Evolutionary conservation across 2,329 filamentous ascomycete species (phyloP).

Genomic region (Hansfordia pulvinata): DNA sequence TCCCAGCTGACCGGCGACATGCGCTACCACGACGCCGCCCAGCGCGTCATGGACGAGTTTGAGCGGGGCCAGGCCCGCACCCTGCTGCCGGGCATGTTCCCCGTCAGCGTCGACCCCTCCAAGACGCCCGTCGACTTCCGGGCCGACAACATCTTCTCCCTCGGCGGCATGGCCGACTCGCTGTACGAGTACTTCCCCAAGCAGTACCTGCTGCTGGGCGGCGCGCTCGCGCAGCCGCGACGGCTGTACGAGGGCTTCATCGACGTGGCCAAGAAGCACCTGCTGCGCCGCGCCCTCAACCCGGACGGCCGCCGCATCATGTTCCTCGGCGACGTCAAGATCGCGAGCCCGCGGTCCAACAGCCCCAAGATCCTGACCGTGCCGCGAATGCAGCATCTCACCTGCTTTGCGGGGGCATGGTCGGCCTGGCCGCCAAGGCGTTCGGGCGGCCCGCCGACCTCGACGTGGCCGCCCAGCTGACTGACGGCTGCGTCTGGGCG

Average conservation of each 20-base stretch:
- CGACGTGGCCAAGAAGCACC: constrained; percentile 27
- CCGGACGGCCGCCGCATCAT: constrained; percentile 27
- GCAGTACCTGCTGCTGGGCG: constrained; percentile 53
- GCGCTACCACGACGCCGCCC: constrained; percentile 47
- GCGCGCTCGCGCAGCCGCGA: constrained; percentile 34
- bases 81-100: constrained; percentile 49
- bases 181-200: constrained; percentile 54
- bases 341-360: constrained; percentile 11
- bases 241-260: constrained; percentile 31
- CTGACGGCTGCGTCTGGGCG: constrained; percentile 51
- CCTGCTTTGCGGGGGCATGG: constrained; percentile 56
- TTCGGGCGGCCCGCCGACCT: constrained; percentile 43
- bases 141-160: constrained; percentile 38
- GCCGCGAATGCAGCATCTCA: constrained; percentile 36
- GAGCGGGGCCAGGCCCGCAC: constrained; percentile 38
- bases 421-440: constrained; percentile 45
- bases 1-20: constrained; percentile 46
- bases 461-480: constrained; percentile 40
- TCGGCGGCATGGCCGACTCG: constrained; percentile 43
- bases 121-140: constrained; percentile 41
- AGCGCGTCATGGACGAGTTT: constrained; percentile 41
- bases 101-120: constrained; percentile 33
- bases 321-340: constrained; percentile 31
- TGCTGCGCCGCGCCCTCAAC: constrained; percentile 29
- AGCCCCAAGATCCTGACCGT: constrained; percentile 13